Evolutionary conservation across 208 protist species (phyloP), one percentile per base, ranked within the genome.

Genomic region (Herpetomonas muscarum): DNA sequence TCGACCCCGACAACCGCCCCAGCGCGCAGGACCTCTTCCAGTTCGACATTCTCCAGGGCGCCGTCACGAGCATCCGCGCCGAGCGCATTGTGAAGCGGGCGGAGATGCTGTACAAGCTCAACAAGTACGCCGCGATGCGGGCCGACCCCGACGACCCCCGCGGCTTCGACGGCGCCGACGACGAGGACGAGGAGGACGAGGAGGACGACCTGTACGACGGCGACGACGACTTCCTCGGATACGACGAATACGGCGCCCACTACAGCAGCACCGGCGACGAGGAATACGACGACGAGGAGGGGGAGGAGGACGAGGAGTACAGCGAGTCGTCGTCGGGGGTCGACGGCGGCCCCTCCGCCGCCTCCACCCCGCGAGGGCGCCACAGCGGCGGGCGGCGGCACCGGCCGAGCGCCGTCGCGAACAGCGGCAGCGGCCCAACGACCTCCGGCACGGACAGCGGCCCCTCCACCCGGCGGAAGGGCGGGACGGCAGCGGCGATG

Each of bases 101-200:
- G 26, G 72, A 89, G 67, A 77, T 84, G 72, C 67, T 84, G 54
- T 67, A 89, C 70, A 90, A 74, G 44, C 75, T 91, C 31, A 79
- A 83, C 57, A 81, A 79, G 54, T 93, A 90, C 70, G 75, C 79
- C 10, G 80, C 80, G 2, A 75, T 89, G 71, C 61, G 70, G 15
- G 66, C 64, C 5, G 64, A 79, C 56, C 30, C 15, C 19, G 55
- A 55, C 47, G 55, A 37, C 19, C 55, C 50, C 24, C 54, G 57
- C 50, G 48, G 49, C 34, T 70, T 55, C 2, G 48, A 47, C 25
- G 64, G 64, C 28, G 58, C 63, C 24, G 64, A 70, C 10, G 64
- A 63, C 19, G n/a, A 55, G 25, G 56, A 58, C 21, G 31, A 44
- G 4, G 54, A 62, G 26, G 59, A 67, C 17, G 58, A 62, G 42